phyloP scores from a whole-genome alignment of 208 protist species.

The Leishmania braziliensis region DNA sequence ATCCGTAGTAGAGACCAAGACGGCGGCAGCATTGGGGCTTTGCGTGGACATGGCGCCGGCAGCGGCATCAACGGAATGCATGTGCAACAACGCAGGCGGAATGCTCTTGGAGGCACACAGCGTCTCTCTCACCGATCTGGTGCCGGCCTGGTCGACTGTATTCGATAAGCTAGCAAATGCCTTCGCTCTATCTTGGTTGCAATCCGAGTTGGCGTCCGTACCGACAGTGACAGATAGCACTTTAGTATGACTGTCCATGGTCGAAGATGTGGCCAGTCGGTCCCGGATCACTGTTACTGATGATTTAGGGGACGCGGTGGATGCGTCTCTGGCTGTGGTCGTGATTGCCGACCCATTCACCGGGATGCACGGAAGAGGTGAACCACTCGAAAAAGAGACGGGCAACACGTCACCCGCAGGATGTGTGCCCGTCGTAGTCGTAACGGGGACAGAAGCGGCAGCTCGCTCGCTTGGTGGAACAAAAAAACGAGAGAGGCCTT shows the following conservation, averaged over 20 bases:
- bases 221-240: neutral
- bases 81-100: neutral
- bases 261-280: neutral
- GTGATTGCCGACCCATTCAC: neutral
- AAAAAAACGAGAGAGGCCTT: constrained; percentile 45
- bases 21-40: neutral
- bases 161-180: constrained; percentile 10
- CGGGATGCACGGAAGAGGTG: neutral
- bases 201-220: neutral
- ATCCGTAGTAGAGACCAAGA: neutral
- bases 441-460: neutral
- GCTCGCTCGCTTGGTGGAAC: constrained; percentile 18
- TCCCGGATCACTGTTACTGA: neutral
- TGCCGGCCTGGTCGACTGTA: constrained; percentile 9
- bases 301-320: neutral
- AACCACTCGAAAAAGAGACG: neutral
- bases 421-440: neutral
- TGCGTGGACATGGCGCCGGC: neutral
- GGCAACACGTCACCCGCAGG: neutral
- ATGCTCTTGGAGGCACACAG: neutral
- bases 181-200: constrained; percentile 7
- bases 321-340: neutral
- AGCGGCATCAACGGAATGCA: neutral
- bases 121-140: neutral
- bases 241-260: constrained; percentile 1